phyloP scores from a whole-genome alignment of 2,329 filamentous ascomycete genomes.

The Trichoderma endophyticum region DNA sequence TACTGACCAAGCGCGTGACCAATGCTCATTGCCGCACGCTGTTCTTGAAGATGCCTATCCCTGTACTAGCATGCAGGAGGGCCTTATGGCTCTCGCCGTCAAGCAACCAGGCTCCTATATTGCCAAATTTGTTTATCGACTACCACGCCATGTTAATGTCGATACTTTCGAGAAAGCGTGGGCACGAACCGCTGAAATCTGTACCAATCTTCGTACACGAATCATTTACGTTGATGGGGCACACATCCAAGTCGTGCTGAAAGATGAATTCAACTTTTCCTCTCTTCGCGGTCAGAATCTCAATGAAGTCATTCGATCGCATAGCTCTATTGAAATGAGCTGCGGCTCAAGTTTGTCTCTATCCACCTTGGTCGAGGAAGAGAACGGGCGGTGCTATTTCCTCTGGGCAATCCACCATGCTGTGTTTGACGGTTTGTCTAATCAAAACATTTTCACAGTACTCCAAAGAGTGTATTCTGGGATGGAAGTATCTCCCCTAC shows the following conservation, averaged over 20 bases:
- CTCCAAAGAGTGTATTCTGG: background rate
- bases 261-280: background rate
- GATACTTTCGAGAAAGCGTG: conserved; percentile 21
- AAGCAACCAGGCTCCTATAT: conserved; percentile 34
- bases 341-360: background rate
- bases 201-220: conserved; percentile 23
- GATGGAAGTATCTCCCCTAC: background rate
- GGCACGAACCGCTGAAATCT: conserved; percentile 19
- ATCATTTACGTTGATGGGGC: conserved; percentile 18
- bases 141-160: conserved; percentile 24
- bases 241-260: conserved; percentile 18
- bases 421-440: conserved; percentile 22
- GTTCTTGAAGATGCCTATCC: conserved; percentile 22
- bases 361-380: background rate
- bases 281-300: background rate
- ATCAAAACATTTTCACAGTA: background rate
- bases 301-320: background rate
- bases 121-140: conserved; percentile 25
- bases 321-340: background rate
- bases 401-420: conserved; percentile 15
- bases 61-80: conserved; percentile 22
- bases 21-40: background rate
- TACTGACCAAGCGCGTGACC: background rate
- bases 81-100: conserved; percentile 29
- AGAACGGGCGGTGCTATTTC: background rate